Percentiles rank a stretch among this genome's conserved stretches.
Evolutionary conservation across 306 rosid species (phyloP).

Genomic region (Canavalia gladiata): DNA sequence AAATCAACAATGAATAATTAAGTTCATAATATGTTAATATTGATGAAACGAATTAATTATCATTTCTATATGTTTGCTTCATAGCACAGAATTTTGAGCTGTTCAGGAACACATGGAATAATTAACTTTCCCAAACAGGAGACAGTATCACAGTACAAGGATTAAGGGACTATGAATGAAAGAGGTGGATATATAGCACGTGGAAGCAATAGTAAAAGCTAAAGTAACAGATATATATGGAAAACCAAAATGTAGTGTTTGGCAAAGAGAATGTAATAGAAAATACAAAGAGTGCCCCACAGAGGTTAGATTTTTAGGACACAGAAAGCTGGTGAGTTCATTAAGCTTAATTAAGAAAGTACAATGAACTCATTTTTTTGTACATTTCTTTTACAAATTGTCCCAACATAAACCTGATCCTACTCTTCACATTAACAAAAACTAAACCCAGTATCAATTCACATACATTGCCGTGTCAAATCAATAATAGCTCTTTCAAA

Average conservation of each 20-base stretch:
- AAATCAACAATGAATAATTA: too few relatives aligned
- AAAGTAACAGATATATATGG: background rate
- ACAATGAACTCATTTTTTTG: background rate
- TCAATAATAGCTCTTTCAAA: background rate
- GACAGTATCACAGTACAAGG: too few relatives aligned
- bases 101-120: too few relatives aligned
- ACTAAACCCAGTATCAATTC: background rate
- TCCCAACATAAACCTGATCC: background rate
- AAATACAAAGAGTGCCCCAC: background rate
- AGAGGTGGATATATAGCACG: background rate
- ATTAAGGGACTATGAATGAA: background rate
- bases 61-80: too few relatives aligned
- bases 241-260: background rate
- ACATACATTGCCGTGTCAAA: background rate
- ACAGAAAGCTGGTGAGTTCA: background rate
- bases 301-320: background rate
- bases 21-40: too few relatives aligned
- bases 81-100: too few relatives aligned
- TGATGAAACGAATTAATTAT: too few relatives aligned
- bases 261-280: background rate
- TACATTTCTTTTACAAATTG: background rate
- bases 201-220: background rate
- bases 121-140: too few relatives aligned
- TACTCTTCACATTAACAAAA: background rate
- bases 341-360: background rate